Conservation (phyloP, 1,284 basidiomycete genomes). For the Vanrija sp. region DNA sequence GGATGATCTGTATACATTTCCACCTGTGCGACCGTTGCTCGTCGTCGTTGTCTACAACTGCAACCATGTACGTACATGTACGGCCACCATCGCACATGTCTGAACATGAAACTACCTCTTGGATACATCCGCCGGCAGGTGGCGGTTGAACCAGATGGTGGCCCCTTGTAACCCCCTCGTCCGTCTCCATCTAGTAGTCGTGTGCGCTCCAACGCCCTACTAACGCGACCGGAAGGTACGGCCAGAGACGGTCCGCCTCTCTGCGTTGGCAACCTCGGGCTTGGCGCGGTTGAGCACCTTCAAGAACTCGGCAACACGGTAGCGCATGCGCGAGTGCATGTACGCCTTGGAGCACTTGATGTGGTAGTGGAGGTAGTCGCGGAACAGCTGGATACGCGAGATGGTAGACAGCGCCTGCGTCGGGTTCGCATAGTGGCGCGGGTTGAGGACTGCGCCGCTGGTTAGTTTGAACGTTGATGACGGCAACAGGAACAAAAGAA, state of each 20-base stretch:
- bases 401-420: conserved; percentile 77
- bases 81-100: too few species aligned
- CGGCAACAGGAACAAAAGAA: too few species aligned
- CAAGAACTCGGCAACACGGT: conserved; percentile 92
- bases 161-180: neutral
- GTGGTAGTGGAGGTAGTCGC: conserved; percentile 98
- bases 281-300: conserved; percentile 98
- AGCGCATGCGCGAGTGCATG: conserved; percentile 97
- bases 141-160: too few species aligned
- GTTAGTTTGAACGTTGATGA: neutral
- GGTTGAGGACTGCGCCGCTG: conserved; percentile 70
- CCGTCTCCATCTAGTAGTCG: neutral
- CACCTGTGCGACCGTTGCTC: too few species aligned
- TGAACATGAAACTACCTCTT: too few species aligned
- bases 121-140: too few species aligned
- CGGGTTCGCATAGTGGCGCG: conserved; percentile 83
- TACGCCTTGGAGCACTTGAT: conserved; percentile 99
- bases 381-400: conserved; percentile 93
- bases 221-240: conserved; percentile 46
- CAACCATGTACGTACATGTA: neutral
- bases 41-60: neutral
- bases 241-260: conserved; percentile 81
- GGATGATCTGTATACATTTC: too few species aligned
- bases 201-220: neutral
- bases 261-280: conserved; percentile 67